phyloP scores from a whole-genome alignment of 2,329 filamentous ascomycete genomes.

The Cercospora zeina region DNA sequence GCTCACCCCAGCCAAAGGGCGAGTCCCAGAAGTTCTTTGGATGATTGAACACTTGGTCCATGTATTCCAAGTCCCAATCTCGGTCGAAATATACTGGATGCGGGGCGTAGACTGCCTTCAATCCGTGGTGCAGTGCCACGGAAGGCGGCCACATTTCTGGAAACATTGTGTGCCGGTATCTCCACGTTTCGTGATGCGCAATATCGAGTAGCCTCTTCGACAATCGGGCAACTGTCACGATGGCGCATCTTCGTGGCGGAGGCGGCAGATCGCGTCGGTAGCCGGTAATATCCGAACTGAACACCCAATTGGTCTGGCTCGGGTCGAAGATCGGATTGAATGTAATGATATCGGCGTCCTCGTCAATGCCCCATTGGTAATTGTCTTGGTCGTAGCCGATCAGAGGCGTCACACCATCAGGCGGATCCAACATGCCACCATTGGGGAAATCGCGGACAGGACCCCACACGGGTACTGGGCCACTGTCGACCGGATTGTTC shows the following conservation, averaged over 20 bases:
- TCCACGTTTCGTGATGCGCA: slow-evolving; percentile 75
- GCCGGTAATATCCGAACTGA: slow-evolving; percentile 66
- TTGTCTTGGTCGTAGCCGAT: slow-evolving; percentile 61
- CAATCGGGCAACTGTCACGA: slow-evolving; percentile 73
- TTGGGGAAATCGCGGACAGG: slow-evolving; percentile 49
- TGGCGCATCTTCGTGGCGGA: slow-evolving; percentile 71
- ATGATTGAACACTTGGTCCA: slow-evolving; percentile 53
- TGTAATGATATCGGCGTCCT: slow-evolving; percentile 72
- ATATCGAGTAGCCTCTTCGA: slow-evolving; percentile 70
- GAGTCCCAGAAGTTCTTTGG: slow-evolving; percentile 49
- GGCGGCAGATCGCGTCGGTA: slow-evolving; percentile 58
- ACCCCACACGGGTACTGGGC: slow-evolving; percentile 66
- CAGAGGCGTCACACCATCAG: slow-evolving; percentile 65
- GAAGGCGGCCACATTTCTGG: slow-evolving; percentile 79
- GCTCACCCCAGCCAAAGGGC: slow-evolving; percentile 55
- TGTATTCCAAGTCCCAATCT: slow-evolving; percentile 59
- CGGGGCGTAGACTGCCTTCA: slow-evolving; percentile 76
- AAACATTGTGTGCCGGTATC: slow-evolving; percentile 69
- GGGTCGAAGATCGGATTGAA: slow-evolving; percentile 80
- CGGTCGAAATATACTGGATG: slow-evolving; percentile 80
- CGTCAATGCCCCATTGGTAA: slow-evolving; percentile 73
- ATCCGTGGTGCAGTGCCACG: slow-evolving; percentile 70
- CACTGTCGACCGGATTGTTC: slow-evolving; percentile 54
- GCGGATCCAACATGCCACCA: slow-evolving; percentile 56
- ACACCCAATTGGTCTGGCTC: slow-evolving; percentile 70